Evolutionary conservation across 768 basidiomycete genomes (phyloP).

Genomic region (Pleurotus tuber-regium): DNA sequence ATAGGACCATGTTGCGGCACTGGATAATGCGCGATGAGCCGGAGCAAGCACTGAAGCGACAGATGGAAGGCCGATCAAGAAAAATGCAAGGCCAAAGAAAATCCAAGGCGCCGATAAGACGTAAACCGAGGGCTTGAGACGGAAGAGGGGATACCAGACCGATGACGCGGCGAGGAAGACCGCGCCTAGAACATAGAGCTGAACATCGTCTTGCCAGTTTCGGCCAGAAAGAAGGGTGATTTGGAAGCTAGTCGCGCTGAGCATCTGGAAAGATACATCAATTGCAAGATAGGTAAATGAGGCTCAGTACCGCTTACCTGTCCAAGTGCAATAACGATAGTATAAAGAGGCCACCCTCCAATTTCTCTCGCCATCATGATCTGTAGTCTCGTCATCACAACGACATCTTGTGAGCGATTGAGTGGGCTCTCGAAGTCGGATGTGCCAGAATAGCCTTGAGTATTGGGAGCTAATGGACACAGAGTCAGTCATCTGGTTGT

Average conservation of each 20-base stretch:
- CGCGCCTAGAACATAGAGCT: slow-evolving; percentile 87
- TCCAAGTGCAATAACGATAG: slow-evolving; percentile 82
- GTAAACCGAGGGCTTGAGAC: slow-evolving; percentile 84
- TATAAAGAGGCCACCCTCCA: slow-evolving; percentile 88
- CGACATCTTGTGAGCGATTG: slow-evolving; percentile 52
- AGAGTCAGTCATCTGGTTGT: neutral
- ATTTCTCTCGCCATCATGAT: slow-evolving; percentile 80
- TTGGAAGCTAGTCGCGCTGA: slow-evolving; percentile 92
- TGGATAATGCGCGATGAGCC: slow-evolving; percentile 67
- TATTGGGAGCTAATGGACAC: slow-evolving; percentile 43
- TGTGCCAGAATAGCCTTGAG: slow-evolving; percentile 38
- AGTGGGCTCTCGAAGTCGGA: slow-evolving; percentile 42
- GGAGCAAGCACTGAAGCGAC: slow-evolving; percentile 54
- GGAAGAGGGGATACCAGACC: slow-evolving; percentile 89
- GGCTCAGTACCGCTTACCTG: slow-evolving; percentile 45
- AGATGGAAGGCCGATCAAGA: slow-evolving; percentile 87
- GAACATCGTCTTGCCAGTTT: slow-evolving; percentile 76
- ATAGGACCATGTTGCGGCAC: slow-evolving; percentile 86
- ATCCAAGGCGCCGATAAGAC: slow-evolving; percentile 87
- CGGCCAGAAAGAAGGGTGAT: slow-evolving; percentile 87
- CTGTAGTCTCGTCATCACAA: slow-evolving; percentile 82
- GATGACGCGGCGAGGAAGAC: slow-evolving; percentile 84
- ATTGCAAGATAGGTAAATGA: slow-evolving; percentile 5
- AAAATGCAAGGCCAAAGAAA: slow-evolving; percentile 89
- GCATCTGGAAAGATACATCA: slow-evolving; percentile 47